Base-by-base conservation (phyloP, 2,329 filamentous ascomycete genomes). In the Monascus ruber region DNA sequence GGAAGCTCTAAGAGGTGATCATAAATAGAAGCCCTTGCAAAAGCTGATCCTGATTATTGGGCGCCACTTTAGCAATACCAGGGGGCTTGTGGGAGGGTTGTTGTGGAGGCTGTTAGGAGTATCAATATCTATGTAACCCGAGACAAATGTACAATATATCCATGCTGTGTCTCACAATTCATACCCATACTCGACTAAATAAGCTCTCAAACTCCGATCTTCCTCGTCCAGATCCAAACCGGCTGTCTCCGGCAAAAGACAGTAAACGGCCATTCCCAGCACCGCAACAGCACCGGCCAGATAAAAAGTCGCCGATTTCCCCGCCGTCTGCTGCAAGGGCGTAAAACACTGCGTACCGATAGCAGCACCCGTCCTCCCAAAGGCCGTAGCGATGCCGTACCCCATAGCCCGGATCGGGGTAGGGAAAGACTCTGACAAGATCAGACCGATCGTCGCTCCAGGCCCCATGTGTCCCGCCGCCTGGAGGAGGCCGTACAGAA, bases 321-420 rank as follows among this genome's bases (percentile, higher is more conserved):
- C 59, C 2, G 50, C 55, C 1, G 33, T 39, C 4, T 53, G 47
- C 35, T 58, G 50, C 40, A 61, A 38, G 1, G 55, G 59, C 2
- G 51, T 56, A 28, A 62, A 60, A 8, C 50, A 57, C 41, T 61
- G 49, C 17, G 55, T 62, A 1, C 59, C 59, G 1, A 62, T 50
- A 0, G 58, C 58, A 0, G 59, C 59, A 0, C 58, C 59, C 1
- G 58, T 55, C 24, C 54, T 52, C 2, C 59, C 58, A 42, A 62
- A 59, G 1, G 56, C 58, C 8, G 56, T 51, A 2, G 54, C 51
- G 26, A 63, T 41, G 26, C 58, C 55, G 36, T 58, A 60, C 0
- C 53, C 52, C 48, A 58, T 52, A 0, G 56, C 55, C 2, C 59
- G 50, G 36, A 62, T 49, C 1, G 54, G 54, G 0, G 58, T 62